Base-by-base conservation (phyloP, 2,329 filamentous ascomycete species). In the Cladobotryum protrusum region DNA sequence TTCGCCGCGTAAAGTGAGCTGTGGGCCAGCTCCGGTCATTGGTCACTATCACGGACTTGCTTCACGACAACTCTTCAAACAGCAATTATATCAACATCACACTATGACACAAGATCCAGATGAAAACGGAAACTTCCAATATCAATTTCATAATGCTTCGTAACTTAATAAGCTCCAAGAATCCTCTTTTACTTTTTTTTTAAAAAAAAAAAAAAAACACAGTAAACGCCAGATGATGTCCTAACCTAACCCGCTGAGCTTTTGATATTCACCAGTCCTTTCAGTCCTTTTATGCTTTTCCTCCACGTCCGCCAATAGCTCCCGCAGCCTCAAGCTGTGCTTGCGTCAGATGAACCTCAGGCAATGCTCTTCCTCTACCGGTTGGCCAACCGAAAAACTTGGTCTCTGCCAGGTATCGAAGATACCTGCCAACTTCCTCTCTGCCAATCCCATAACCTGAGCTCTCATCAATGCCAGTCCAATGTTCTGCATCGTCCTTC, bases 381-480 rank as follows among this genome's bases (percentile, higher is more conserved):
- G 60, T 61, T 12, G 61, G 63, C 59, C 53, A 60, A 5, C 52
- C 53, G 34, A 67, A 19, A 47, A 67, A 67, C 43, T 56, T 56
- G 18, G 50, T 66, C 47, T 63, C 61, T 14, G 55, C 61, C 40
- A 67, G 52, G 53, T 56, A 63, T 13, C 59, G 32, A 15, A 67
- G 50, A 34, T 59, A 66, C 6, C 54, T 43, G n/a, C 62, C 60
- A 8, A 66, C 52, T 12, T 56, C 56, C 8, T 60, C 58, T 33
- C 58, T 41, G 4, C 45, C 55, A 18, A 66, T 57, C 36, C 61
- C 62, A 12, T 65, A 58, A 17, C 81, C 62, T 0, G 70, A 69
- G 43, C 76, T 80, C 57, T 75, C 76, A 55, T 84, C 80, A 32
- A 78, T 63, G 1, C 75, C 76, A 1, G 81, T 77, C 78, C 77